A percentile compares a stretch with the other conserved stretches of the same genome.
Evolutionary conservation across 371 early-diverging fungal species (phyloP).

Genomic region (Rhizopus arrhizus): DNA sequence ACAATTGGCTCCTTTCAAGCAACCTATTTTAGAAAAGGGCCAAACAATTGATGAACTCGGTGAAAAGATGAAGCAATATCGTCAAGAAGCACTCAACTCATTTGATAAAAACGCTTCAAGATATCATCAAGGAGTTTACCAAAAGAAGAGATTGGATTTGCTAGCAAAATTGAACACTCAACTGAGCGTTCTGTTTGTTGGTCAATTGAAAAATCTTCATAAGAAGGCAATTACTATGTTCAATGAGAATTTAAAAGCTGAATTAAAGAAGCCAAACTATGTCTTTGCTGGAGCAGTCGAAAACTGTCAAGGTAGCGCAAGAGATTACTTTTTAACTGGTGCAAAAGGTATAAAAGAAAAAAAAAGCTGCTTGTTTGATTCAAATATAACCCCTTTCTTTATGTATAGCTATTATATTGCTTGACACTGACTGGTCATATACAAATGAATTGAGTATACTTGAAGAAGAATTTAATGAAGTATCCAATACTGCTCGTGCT

Average conservation of each 20-base stretch:
- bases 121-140: constrained; percentile 89
- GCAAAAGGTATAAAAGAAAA: constrained; percentile 32
- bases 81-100: constrained; percentile 60
- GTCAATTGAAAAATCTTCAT: constrained; percentile 86
- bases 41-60: constrained; percentile 81
- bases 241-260: constrained; percentile 43
- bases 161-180: constrained; percentile 73
- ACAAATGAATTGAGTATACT: constrained; percentile 67
- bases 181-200: constrained; percentile 77
- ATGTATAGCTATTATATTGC: constrained; percentile 50
- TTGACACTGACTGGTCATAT: constrained; percentile 82
- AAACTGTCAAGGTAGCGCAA: constrained; percentile 46
- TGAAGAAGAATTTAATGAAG: constrained; percentile 65
- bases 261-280: constrained; percentile 48
- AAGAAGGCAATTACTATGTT: constrained; percentile 72
- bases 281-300: constrained; percentile 61
- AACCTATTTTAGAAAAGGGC: constrained; percentile 73
- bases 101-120: constrained; percentile 92
- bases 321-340: constrained; percentile 25
- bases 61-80: constrained; percentile 59
- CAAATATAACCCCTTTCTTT: constrained; percentile 60
- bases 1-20: constrained; percentile 63
- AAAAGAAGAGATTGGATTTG: constrained; percentile 83
- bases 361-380: constrained; percentile 1
- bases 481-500: constrained; percentile 65